phyloP scores from a whole-genome alignment of 1,284 basidiomycete genomes.

The Meripilus lineatus region DNA sequence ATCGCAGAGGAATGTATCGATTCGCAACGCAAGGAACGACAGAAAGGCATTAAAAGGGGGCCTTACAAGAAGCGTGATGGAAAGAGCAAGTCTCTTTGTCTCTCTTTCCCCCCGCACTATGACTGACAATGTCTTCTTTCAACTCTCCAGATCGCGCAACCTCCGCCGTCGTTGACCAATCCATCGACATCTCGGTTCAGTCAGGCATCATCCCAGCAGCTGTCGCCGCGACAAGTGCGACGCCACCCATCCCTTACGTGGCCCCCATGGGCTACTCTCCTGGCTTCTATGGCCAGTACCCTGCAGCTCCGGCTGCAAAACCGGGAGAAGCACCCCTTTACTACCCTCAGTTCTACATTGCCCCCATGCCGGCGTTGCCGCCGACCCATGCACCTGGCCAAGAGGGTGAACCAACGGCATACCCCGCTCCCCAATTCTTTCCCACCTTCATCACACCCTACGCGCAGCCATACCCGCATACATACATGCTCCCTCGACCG shows the following conservation, averaged over 20 bases:
- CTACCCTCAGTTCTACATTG: conserved; percentile 41
- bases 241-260: conserved; percentile 45
- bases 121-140: conserved; percentile 14
- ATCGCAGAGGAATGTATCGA: conserved; percentile 76
- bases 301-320: conserved; percentile 41
- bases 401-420: conserved; percentile 33
- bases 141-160: conserved; percentile 41
- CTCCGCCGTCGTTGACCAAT: conserved; percentile 48
- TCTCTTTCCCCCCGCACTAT: conserved; percentile 8
- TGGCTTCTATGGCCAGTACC: conserved; percentile 45
- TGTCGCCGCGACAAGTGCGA: conserved; percentile 33
- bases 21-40: conserved; percentile 79
- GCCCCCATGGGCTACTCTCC: conserved; percentile 34
- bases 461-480: neutral
- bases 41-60: conserved; percentile 82
- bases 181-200: conserved; percentile 41
- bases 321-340: conserved; percentile 46
- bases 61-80: conserved; percentile 92
- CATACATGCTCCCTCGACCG: neutral
- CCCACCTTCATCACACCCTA: conserved; percentile 1
- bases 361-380: conserved; percentile 39
- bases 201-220: conserved; percentile 36
- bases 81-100: conserved; percentile 51
- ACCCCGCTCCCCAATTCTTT: neutral
- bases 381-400: conserved; percentile 36